phyloP scores from a whole-genome alignment of 257 asterid species.

The Nicotiana obtusifolia region DNA sequence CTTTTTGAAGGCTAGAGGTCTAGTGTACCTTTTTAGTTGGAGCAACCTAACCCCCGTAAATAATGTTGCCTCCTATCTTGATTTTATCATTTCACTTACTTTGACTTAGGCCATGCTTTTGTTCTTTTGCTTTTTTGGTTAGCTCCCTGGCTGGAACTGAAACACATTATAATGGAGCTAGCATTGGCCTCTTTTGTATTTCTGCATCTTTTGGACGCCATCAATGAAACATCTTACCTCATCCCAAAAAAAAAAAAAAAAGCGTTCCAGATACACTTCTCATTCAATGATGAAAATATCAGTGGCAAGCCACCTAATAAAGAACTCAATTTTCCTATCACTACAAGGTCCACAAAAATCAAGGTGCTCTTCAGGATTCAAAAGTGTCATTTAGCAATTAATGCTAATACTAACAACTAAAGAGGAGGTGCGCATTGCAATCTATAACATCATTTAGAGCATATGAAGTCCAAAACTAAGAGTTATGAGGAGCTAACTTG shows the following conservation, averaged over 20 bases:
- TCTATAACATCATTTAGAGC: neutral
- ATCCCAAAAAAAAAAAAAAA: neutral
- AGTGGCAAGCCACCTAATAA: neutral
- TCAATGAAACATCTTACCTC: too few relatives aligned
- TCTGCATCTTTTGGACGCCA: too few relatives aligned
- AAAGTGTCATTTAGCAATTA: neutral
- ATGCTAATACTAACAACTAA: neutral
- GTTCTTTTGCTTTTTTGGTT: too few relatives aligned
- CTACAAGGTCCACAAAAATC: neutral
- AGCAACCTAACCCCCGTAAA: too few relatives aligned
- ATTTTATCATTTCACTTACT: too few relatives aligned
- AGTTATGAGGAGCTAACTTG: neutral
- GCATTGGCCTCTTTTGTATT: too few relatives aligned
- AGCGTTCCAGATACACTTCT: neutral
- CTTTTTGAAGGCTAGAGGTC: too few relatives aligned
- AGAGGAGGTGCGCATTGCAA: neutral
- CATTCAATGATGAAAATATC: neutral
- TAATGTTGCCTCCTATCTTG: too few relatives aligned
- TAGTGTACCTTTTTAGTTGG: too few relatives aligned
- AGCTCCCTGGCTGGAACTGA: too few relatives aligned
- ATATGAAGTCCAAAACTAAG: neutral
- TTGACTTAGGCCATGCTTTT: too few relatives aligned
- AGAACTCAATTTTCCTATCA: neutral
- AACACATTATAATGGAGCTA: too few relatives aligned
- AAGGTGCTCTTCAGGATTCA: neutral